These are phyloP conservation scores for Quercus rubra DNA, from an alignment of 306 rosid species.

Conservation along the genomic window DNA sequence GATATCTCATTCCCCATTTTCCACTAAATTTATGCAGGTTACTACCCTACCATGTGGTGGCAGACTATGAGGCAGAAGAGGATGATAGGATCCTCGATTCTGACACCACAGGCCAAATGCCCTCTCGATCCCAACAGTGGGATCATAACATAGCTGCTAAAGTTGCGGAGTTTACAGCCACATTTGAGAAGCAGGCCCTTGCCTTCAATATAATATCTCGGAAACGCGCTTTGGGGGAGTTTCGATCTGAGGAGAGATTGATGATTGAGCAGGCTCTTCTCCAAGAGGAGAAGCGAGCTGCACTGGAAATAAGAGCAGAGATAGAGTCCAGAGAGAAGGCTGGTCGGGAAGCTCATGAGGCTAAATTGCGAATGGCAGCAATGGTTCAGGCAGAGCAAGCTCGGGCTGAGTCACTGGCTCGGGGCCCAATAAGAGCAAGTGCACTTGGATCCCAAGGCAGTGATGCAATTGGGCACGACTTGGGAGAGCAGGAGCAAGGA, in stretches of 20 bases:
- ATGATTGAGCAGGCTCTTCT: conserved; percentile 92
- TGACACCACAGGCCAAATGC: conserved; percentile 87
- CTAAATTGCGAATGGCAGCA: conserved; percentile 75
- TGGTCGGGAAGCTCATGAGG: conserved; percentile 78
- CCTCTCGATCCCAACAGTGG: conserved; percentile 97
- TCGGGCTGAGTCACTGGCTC: conserved; percentile 68
- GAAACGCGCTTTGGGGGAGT: conserved; percentile 77
- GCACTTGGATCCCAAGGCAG: conserved; percentile 73
- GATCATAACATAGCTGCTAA: conserved; percentile 89
- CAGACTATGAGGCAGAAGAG: conserved; percentile 98
- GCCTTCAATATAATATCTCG: conserved; percentile 89
- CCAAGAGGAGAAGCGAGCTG: conserved; percentile 82
- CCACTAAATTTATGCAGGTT: conserved; percentile 44
- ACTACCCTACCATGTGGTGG: conserved; percentile 95
- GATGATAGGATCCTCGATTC: conserved; percentile 96
- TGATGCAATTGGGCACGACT: conserved; percentile 53
- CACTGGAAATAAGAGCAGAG: conserved; percentile 64
- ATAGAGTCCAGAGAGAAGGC: conserved; percentile 87
- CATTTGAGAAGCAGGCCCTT: conserved; percentile 92
- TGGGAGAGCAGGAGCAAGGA: conserved; percentile 75
- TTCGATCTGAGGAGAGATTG: conserved; percentile 95
- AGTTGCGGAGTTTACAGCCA: conserved; percentile 86
- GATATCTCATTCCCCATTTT: conserved; percentile 15
- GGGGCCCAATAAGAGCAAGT: conserved; percentile 71
- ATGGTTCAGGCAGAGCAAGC: conserved; percentile 85